Evolutionary conservation across 2,329 filamentous ascomycete genomes (phyloP), one percentile per base, ranked within the genome.

Genomic region (Nigrograna mackinnonii): DNA sequence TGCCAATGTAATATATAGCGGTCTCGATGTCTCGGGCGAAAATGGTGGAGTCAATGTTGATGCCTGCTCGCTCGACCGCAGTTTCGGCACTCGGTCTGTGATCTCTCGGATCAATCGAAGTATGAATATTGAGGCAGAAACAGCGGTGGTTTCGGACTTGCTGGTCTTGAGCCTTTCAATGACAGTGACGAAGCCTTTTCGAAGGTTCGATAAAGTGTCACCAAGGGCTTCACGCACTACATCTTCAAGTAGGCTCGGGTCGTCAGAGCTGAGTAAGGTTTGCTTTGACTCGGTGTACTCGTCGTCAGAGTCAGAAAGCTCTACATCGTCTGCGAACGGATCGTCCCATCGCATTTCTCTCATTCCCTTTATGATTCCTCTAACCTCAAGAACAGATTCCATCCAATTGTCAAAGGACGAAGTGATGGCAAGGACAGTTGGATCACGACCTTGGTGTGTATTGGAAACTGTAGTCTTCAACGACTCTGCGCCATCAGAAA

Each of bases 91-190:
- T 5, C 84, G 79, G 24, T 78, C 76, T 9, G 88, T 82, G 14
- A 96, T 79, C 50, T 92, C 87, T 21, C 91, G 79, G 14, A 94
- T 71, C 1, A 91, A 70, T 4, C 90, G 85, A 1, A 95, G 66
- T 14, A 95, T 68, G 52, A 91, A 91, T 4, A 70, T 67, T 5
- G 70, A 67, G 50, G 6, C 22, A 11, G 12, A 11, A 12, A 36
- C 7, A 21, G 12, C 20, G 12, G 22, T 6, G 7, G 7, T 33
- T 22, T 36, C 17, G 7, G 11, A 12, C 11, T 36, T 12, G 18
- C 17, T 36, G 12, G 12, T 17, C 11, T 7, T 36, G 7, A 7
- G 12, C 17, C 38, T 17, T 52, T 46, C 21, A 69, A 66, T 3
- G 3, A 84, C 68, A 4, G 66, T 55, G 1, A 68, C 62, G 0